phyloP scores from a whole-genome alignment of 2,329 filamentous ascomycete genomes.

The Fusarium torreyae region DNA sequence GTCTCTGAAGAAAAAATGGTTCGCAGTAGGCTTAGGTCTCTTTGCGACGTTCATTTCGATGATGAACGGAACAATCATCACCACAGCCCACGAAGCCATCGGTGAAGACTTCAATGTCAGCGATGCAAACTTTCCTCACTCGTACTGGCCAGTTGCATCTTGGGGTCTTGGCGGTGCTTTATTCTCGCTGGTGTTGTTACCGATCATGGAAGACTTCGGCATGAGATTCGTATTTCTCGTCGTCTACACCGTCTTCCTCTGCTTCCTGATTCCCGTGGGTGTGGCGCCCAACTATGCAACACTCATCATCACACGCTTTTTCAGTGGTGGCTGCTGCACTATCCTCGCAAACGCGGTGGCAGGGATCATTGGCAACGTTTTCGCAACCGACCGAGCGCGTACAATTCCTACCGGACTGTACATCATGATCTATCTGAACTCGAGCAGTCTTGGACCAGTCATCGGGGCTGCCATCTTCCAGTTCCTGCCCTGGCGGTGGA shows the following conservation, averaged over 20 bases:
- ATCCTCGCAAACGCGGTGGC: slow-evolving; percentile 19
- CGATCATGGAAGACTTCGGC: slow-evolving; percentile 37
- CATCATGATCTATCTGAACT: slow-evolving; percentile 30
- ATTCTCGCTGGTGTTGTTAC: slow-evolving; percentile 23
- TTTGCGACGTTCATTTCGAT: slow-evolving; percentile 31
- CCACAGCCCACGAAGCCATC: slow-evolving; percentile 26
- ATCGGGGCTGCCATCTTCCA: slow-evolving; percentile 34
- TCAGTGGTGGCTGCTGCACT: slow-evolving; percentile 31
- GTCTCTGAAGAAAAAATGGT: slow-evolving; percentile 32
- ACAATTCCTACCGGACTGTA: slow-evolving; percentile 29
- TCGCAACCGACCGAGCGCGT: slow-evolving; percentile 15
- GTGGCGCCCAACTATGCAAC: slow-evolving; percentile 28
- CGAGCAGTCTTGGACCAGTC: slow-evolving; percentile 30
- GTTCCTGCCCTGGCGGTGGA: slow-evolving; percentile 28
- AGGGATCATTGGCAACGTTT: slow-evolving; percentile 22
- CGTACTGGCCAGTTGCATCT: slow-evolving; percentile 35
- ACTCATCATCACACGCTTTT: slow-evolving; percentile 26
- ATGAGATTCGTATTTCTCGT: slow-evolving; percentile 30
- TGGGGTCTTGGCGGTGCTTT: slow-evolving; percentile 29
- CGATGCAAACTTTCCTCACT: slow-evolving; percentile 27
- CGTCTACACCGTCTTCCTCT: slow-evolving; percentile 18
- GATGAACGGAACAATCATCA: slow-evolving; percentile 42
- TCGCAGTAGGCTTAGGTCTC: slow-evolving; percentile 23
- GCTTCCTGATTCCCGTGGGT: slow-evolving; percentile 27
- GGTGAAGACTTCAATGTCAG: slow-evolving; percentile 23